A percentile compares a stretch with the other conserved stretches of the same genome.
These are phyloP conservation scores for Colletotrichum destructivum DNA, from an alignment of 2,329 filamentous ascomycete genomes.

Conservation along the genomic window DNA sequence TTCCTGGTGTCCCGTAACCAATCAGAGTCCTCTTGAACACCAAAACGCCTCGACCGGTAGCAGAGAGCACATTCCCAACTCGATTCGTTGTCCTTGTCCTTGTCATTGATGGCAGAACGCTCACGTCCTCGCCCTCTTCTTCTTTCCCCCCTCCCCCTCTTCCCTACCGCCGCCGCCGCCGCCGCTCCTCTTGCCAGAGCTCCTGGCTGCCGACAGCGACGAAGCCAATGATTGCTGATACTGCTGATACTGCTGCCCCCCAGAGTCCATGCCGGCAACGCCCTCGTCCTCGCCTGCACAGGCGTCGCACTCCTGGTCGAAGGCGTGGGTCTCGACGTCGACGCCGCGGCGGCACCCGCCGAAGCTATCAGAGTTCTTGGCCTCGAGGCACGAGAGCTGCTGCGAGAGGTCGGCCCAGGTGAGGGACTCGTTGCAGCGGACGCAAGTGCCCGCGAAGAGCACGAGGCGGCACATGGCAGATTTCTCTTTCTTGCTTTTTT, in stretches of 20 bases:
- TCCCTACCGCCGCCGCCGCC: constrained; percentile 22
- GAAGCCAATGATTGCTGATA: not conserved
- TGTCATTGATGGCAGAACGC: not conserved
- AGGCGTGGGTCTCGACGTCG: constrained; percentile 59
- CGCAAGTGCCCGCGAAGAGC: constrained; percentile 61
- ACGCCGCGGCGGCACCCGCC: constrained; percentile 60
- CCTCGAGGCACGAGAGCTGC: constrained; percentile 63
- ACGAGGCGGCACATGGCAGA: constrained; percentile 64
- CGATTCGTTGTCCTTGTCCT: not conserved
- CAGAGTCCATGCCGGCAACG: constrained; percentile 58
- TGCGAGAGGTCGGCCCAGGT: constrained; percentile 63
- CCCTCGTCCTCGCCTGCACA: constrained; percentile 61
- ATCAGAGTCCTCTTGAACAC: not conserved
- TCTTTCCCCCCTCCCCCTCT: constrained; percentile 19
- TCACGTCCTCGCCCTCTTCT: constrained; percentile 39
- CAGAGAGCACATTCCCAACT: not conserved
- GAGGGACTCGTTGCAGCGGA: constrained; percentile 57
- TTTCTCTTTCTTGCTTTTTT: too few relatives aligned
- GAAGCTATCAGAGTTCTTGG: constrained; percentile 64
- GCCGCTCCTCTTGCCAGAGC: constrained; percentile 17
- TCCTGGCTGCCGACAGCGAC: not conserved
- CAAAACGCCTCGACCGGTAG: constrained; percentile 29
- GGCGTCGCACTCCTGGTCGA: constrained; percentile 64
- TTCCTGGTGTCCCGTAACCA: not conserved
- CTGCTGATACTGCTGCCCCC: constrained; percentile 35